Base-by-base conservation (phyloP, 23 red algal species). In the Chondrus crispus region DNA sequence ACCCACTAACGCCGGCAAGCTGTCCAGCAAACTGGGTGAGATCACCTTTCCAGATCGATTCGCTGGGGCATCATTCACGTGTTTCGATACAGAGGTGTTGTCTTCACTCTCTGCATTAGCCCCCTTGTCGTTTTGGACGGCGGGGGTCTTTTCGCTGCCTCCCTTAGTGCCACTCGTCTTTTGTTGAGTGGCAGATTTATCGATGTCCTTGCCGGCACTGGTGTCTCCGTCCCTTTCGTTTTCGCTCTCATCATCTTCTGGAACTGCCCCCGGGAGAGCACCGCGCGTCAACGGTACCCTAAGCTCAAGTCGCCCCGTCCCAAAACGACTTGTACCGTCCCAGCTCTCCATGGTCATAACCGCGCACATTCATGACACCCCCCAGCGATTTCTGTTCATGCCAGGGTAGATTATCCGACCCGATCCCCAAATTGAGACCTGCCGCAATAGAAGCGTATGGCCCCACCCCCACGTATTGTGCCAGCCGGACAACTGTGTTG, bases 351-450 rank as follows among this genome's bases (percentile, higher is more conserved):
- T 84, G 84, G 11, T 41, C 54, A 45, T 92, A 92, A 2, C 89
- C 89, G 35, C 89, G 76, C 1, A 92, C 89, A 53, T 74, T 92
- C 3, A 24, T 84, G 37, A 68, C 62, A n/a, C 89, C 89, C 3
- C 89, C 89, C 37, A 92, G 89, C 19, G 89, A 84, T 72, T 75
- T 92, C 28, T 92, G 89, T 47, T 92, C 89, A 51, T 92, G 89
- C 89, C 89, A 92, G 11, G 89, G 89, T 13, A 92, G 47, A 73
- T 84, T 92, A 2, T 92, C 77, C 8, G 89, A 92, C 19, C 77
- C 89, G 19, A 92, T 44, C 8, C 89, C 76, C 2, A 53, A 4
- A 55, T 16, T 71, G 10, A 37, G 41, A 11, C 50, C 46, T 22
- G 75, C 10, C 4, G 89, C 89, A 43, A 92, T 24, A 38, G 89